Evolutionary conservation across 495 filamentous ascomycete genomes (phyloP), one percentile per base, ranked within the genome.

Genomic region (Apodospora peruviana): DNA sequence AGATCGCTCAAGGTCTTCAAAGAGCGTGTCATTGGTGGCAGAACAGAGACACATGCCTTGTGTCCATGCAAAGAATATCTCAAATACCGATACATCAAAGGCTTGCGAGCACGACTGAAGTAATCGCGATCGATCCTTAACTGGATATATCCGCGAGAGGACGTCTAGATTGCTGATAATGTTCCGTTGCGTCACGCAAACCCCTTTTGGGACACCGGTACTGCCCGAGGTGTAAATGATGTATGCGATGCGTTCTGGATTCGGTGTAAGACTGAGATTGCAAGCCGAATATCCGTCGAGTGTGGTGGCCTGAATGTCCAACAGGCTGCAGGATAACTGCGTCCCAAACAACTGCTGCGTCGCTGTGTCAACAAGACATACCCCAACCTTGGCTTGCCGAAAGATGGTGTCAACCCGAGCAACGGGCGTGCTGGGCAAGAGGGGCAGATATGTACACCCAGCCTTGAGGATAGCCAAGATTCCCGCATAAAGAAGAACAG

Each of bases 11-110:
- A 89, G 65, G 52, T 88, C 78, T n/a, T 68, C 68, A 44, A 84
- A 82, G 1, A 90, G 60, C 4, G 72, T 67, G 49, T 87, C 81
- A 41, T 85, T 85, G 4, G 75, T 74, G 9, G 76, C 81, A 4
- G 85, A 79, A 58, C 83, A 90, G 19, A 91, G 69, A 50, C 80
- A 82, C 66, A 88, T 83, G n/a, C 85, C 85, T 27, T 72, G 72
- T 19, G 74, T 74, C 87, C 85, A 90, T 9, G 87, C 65, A 50
- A 86, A 89, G 56, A 91, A 88, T 14, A 89, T 84, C 52, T 90
- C 88, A 53, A 89, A 88, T 1, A 91, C 83, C 1, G 85, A 88
- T 16, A 88, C 82, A 59, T 88, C 83, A 56, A 88, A 91, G 14
- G 80, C 81, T 58, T 86, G 81, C 0, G 83, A 86, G 53, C 81